Base-by-base conservation (phyloP, 2,329 filamentous ascomycete species). In the Xylariaceae sp. region DNA sequence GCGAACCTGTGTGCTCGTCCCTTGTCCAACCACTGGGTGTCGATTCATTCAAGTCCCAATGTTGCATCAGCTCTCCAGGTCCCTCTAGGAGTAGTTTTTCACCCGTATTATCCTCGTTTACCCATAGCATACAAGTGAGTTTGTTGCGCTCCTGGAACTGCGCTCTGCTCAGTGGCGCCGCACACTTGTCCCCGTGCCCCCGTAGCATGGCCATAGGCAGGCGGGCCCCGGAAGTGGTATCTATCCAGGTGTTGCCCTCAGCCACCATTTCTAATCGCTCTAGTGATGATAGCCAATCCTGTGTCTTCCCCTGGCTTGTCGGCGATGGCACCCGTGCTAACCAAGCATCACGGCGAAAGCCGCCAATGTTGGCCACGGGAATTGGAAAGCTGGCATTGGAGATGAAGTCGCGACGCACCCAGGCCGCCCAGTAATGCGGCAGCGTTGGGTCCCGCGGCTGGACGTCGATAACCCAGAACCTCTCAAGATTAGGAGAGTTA, bases 321-420 rank as follows among this genome's bases (percentile, higher is more conserved):
- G 31, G 45, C 11, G 45, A 45, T 26, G 58, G 58, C 24, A 55
- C 31, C 41, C 58, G 39, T 19, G 50, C 58, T 12, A 58, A 37
- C 7, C 12, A 26, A 12, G 7, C 3, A 36, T 4, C 31, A 4
- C 1, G 12, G 31, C 44, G 41, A 19, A 52, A 54, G 5, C 21
- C 17, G 17, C 31, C 48, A 21, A 61, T 34, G 7, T 47, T 39
- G 17, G 29, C 46, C 19, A 52, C 19, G 16, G 51, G 58, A 29
- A 63, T 58, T 6, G 51, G 52, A 56, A 43, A 53, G 34, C 61
- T 63, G 11, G 31, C 31, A 12, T 49, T 46, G 24, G 54, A 41
- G 12, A 61, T 16, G 36, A 63, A 58, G 44, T 61, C 61, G 29
- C 61, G 61, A 33, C 61, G 54, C 33, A 56, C 50, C 58, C 61